Evolutionary conservation across 805 yeast genomes (phyloP), one percentile per base, ranked within the genome.

Genomic region (Candida saitoana): DNA sequence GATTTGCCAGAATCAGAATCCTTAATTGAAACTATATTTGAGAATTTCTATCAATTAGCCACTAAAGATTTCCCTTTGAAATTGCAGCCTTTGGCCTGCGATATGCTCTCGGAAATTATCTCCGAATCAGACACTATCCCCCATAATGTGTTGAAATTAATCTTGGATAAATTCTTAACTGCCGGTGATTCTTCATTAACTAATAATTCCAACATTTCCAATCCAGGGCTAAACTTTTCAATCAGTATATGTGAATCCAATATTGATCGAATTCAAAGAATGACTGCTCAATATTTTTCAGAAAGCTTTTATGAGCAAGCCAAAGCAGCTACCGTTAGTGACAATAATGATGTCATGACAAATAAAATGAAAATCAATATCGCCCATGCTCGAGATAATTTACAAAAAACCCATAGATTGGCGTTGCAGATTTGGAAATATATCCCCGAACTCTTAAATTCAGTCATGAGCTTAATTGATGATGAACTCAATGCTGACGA

Each of bases 401-500:
- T 86, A 40, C 68, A 67, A 8, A 82, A 81, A 52, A 67, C 86
- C 3, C 95, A 88, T 54, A 70, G 60, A 9, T 62, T 87, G 25
- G 65, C 82, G 0, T 63, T 81, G 2, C 82, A 82, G 45, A 65
- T 89, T 2, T 90, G 96, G 96, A 77, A 71, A 50, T 72, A 77
- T 39, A 81, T 80, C 0, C 96, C 96, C 0, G 93, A 84, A 36
- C 63, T 86, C 16, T 67, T 87, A 8, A 72, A 77, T 3, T 78
- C 93, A 1, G 84, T 85, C 0, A 77, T 86, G 71, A 93, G 95
- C 0, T 74, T 87, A 39, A 66, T 89, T 3, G 87, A 86, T 49
- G 88, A 86, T 52, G 95, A 89, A 49, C 63, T 89, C 33, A 79
- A 79, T 44, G 87, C 95, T 0, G 86, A 83, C 33, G 76, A 80